Evolutionary conservation across 78 protist genomes (phyloP), one percentile per base, ranked within the genome.

Genomic region (Paratrimastix pyriformis): DNA sequence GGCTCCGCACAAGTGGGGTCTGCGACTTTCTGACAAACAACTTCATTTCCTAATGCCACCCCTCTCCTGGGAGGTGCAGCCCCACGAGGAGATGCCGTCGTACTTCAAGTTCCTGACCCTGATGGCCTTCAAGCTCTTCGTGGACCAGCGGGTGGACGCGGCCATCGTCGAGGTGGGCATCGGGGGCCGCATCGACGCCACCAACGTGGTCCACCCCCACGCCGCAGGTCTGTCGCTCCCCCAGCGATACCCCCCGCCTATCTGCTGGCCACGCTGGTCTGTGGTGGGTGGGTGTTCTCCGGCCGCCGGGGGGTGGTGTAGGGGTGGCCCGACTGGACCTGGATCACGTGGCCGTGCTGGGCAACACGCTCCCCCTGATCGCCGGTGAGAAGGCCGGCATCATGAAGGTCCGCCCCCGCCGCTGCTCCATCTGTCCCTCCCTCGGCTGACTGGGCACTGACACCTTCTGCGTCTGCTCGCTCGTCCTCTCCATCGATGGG

Each of bases 41-140:
- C 58, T 26, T 26, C 37, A 52, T n/a, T n/a, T n/a, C n/a, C n/a
- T n/a, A n/a, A n/a, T n/a, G n/a, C n/a, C n/a, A n/a, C n/a, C n/a
- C n/a, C n/a, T n/a, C n/a, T n/a, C n/a, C n/a, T n/a, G n/a, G n/a
- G n/a, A n/a, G n/a, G n/a, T n/a, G n/a, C n/a, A n/a, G n/a, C n/a
- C n/a, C n/a, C n/a, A n/a, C n/a, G n/a, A n/a, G n/a, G n/a, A n/a
- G 37, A 39, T 13, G 18, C 76, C 87, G 55, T 32, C 84, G 0
- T 90, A 35, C 55, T 90, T 90, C 72, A 64, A 83, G 44, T 89
- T 58, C 44, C 15, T 90, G 15, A 85, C 92, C 1, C 46, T 85
- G 15, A 11, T 88, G 45, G 82, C 89, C 35, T 42, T 89, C 15
- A 58, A 76, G 8, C 44, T 58, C 5, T 90, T 86, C 21, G 75